phyloP scores from a whole-genome alignment of 106 monocot species.

The Phalaenopsis equestris region DNA sequence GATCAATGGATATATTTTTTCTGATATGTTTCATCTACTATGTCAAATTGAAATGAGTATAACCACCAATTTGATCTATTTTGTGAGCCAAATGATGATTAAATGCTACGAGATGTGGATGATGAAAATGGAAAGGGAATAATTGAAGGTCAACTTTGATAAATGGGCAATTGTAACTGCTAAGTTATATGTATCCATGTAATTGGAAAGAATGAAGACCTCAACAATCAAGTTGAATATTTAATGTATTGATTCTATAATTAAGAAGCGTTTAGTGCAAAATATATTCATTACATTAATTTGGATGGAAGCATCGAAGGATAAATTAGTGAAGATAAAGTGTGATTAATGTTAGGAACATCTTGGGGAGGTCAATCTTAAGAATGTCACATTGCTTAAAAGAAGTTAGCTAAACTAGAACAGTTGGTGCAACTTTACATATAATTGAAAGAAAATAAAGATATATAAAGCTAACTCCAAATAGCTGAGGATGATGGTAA shows the following conservation, averaged over 20 bases:
- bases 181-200: neutral
- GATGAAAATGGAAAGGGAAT: neutral
- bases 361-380: neutral
- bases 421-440: neutral
- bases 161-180: neutral
- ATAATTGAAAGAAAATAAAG: neutral
- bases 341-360: neutral
- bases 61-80: neutral
- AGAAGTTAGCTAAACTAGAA: slow-evolving; percentile 1
- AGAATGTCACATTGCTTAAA: neutral
- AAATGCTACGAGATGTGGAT: neutral
- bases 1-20: neutral
- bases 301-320: neutral
- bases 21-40: neutral
- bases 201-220: neutral
- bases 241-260: neutral
- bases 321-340: neutral
- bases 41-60: neutral
- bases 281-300: neutral
- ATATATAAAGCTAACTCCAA: neutral
- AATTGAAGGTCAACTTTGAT: neutral
- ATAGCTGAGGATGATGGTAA: neutral
- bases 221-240: neutral
- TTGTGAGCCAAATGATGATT: neutral
- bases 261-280: neutral